Base-by-base conservation (phyloP, 805 yeast species). In the Nakazawaea sp. region DNA sequence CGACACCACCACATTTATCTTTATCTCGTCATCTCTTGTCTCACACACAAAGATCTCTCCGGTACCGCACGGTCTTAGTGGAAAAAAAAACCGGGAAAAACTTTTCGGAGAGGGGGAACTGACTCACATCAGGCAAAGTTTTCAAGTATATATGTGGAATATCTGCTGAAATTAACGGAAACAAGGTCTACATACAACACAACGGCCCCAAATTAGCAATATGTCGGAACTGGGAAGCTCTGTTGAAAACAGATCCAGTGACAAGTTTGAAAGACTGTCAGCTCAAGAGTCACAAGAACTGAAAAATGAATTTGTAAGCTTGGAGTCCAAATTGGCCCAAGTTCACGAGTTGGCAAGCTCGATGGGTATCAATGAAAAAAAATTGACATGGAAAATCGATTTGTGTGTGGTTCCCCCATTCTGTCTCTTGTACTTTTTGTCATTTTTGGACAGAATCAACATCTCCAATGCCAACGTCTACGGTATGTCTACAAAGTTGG, bases 391-490 rank as follows among this genome's bases (percentile, higher is more conserved):
- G 59, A 78, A 78, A 48, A 60, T 74, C 23, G 85, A 78, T 48
- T 34, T 68, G 3, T 68, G 79, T 43, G 71, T 79, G 17, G 72
- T 79, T 20, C 81, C 84, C 7, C 72, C 81, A 13, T 75, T 81
- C 43, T 70, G 82, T 45, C 47, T 78, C 18, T 62, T 81, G 30
- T 81, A 81, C 49, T 69, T 81, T 48, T 63, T 80, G 43, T 75
- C 85, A 1, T 81, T 80, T 49, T 57, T 81, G 49, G 87, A 81
- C 52, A 62, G 87, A 49, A 83, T 80, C 42, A 81, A 81, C 55
- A 77, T 81, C 43, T 70, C 84, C 21, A 80, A 81, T 51, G 88
- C 87, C 8, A 70, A 69, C 36, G 70, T 77, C 31, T 78, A 78
- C 49, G 81, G 81, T 5, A 61, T 81, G 62, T 59, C 63, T 7